Conservation (phyloP, 192 early-diverging fungal genomes). For the Linnemannia schmuckeri region DNA sequence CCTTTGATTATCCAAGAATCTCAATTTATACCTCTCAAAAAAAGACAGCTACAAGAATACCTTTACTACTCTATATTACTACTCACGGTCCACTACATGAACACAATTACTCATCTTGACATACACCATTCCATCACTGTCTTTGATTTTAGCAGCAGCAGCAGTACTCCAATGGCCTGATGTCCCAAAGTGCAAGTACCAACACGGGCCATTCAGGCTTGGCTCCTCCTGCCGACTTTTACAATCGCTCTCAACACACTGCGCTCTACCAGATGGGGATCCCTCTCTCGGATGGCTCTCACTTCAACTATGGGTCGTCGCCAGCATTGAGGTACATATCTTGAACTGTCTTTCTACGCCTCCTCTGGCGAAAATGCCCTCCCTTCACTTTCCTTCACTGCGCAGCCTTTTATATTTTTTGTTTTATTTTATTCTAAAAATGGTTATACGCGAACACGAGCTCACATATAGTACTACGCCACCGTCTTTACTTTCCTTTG, state of each 20-base stretch:
- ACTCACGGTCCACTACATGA: background rate
- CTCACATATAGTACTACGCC: background rate
- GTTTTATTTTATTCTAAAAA: background rate
- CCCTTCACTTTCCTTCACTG: background rate
- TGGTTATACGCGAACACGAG: background rate
- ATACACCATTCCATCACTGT: background rate
- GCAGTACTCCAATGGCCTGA: background rate
- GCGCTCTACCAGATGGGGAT: slow-evolving; percentile 44
- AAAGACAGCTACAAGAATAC: background rate
- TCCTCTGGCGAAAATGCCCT: background rate
- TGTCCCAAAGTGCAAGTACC: background rate
- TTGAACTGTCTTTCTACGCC: background rate
- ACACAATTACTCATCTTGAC: background rate
- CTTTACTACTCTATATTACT: background rate
- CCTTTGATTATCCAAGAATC: background rate
- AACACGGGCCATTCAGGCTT: slow-evolving; percentile 13
- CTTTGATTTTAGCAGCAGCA: background rate
- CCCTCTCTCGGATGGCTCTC: slow-evolving; percentile 11
- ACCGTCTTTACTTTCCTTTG: background rate
- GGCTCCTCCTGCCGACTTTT: slow-evolving; percentile 13
- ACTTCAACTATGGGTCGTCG: slow-evolving; percentile 19
- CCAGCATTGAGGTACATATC: slow-evolving; percentile 13
- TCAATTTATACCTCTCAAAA: background rate
- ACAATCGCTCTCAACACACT: slow-evolving; percentile 34
- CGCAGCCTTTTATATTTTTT: background rate